A percentile compares a stretch with the other conserved stretches of the same genome.
Conservation (phyloP, 768 basidiomycete genomes). For the Leccinum subtestaceum region DNA sequence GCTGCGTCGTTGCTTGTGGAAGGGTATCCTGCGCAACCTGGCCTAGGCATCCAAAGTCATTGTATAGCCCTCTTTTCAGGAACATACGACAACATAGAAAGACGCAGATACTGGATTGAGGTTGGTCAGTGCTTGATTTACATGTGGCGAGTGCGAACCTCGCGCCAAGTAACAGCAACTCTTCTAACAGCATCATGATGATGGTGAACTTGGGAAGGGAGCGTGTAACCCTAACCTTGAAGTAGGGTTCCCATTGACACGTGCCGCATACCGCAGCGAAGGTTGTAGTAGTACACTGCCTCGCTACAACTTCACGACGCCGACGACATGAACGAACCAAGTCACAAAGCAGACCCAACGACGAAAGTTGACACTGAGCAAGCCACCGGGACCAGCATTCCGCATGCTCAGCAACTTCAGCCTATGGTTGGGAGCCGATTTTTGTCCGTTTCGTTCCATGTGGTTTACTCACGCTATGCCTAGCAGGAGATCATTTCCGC, state of each 20-base stretch:
- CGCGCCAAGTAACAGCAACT: slow-evolving; percentile 10
- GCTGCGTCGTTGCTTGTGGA: slow-evolving; percentile 23
- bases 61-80: slow-evolving; percentile 55
- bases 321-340: slow-evolving; percentile 33
- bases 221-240: slow-evolving; percentile 30
- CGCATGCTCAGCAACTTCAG: slow-evolving; percentile 20
- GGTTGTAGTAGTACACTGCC: slow-evolving; percentile 2
- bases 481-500: slow-evolving; percentile 73
- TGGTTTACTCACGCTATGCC: slow-evolving; percentile 4
- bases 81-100: slow-evolving; percentile 61
- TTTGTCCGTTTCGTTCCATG: neutral
- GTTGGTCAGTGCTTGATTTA: slow-evolving; percentile 1
- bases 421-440: slow-evolving; percentile 20
- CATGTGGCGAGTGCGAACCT: slow-evolving; percentile 17
- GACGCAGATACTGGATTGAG: slow-evolving; percentile 39
- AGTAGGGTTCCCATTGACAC: slow-evolving; percentile 26
- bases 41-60: slow-evolving; percentile 52
- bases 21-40: slow-evolving; percentile 28
- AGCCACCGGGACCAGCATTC: slow-evolving; percentile 29
- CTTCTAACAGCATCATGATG: slow-evolving; percentile 5
- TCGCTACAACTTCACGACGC: slow-evolving; percentile 15
- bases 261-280: neutral
- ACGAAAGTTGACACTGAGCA: slow-evolving; percentile 26
- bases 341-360: slow-evolving; percentile 29
- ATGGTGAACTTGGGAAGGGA: slow-evolving; percentile 7